phyloP scores from a whole-genome alignment of 1,284 basidiomycete genomes.

The Malassezia caprae region DNA sequence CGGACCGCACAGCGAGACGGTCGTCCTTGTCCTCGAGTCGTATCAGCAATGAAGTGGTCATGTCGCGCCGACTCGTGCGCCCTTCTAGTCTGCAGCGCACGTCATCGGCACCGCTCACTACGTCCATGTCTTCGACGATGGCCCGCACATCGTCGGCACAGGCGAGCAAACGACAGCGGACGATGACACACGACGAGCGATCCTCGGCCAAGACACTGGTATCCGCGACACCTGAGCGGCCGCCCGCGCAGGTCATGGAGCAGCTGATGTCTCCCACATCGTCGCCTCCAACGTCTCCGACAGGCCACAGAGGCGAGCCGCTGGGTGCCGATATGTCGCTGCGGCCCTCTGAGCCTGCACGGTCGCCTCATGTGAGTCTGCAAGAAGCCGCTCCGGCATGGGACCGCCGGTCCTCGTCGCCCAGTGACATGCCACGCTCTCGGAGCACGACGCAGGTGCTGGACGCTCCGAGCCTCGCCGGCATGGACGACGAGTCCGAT shows the following conservation, averaged over 20 bases:
- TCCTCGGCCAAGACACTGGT: constrained; percentile 8
- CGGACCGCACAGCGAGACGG: constrained; percentile 7
- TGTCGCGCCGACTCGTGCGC: constrained; percentile 9
- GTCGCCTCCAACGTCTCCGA: background rate
- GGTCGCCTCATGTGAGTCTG: too few relatives aligned
- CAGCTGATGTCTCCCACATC: background rate
- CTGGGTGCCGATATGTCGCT: background rate
- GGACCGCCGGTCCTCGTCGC: background rate
- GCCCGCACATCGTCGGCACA: background rate
- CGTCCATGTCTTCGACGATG: background rate
- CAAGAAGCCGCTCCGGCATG: background rate
- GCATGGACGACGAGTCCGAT: background rate
- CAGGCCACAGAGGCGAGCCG: background rate
- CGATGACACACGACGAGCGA: background rate
- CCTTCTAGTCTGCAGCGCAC: background rate
- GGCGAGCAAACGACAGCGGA: background rate
- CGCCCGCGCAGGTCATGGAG: background rate
- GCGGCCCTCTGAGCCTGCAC: background rate
- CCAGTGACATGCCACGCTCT: background rate
- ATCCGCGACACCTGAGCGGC: constrained; percentile 5
- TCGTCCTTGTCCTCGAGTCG: background rate
- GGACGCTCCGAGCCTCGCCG: background rate
- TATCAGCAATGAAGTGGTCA: constrained; percentile 10
- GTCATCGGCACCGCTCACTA: background rate
- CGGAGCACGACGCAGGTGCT: background rate